Conservation (phyloP, 371 early-diverging fungal species). For the Mucor piriformis region DNA sequence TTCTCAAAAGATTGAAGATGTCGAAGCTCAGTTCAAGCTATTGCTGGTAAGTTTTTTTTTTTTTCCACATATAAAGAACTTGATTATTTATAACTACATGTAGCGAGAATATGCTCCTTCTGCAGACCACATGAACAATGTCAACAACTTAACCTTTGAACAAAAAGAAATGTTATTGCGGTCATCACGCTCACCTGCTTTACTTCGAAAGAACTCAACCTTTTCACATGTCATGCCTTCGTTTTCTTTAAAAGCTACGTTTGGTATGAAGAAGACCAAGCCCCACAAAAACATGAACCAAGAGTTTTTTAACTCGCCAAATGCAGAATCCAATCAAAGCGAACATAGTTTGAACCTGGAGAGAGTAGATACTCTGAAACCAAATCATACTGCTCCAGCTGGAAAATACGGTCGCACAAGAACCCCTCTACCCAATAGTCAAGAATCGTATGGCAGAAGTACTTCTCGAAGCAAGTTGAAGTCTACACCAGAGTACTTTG, state of each 20-base stretch:
- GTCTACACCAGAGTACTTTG: constrained; percentile 43
- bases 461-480: constrained; percentile 27
- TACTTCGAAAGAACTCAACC: constrained; percentile 40
- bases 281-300: neutral
- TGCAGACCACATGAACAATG: constrained; percentile 35
- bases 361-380: neutral
- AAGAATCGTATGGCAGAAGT: constrained; percentile 14
- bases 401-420: constrained; percentile 17
- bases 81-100: neutral
- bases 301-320: neutral
- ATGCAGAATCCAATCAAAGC: neutral
- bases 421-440: constrained; percentile 13
- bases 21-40: constrained; percentile 47
- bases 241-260: constrained; percentile 32
- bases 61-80: neutral
- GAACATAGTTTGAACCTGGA: no score
- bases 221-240: constrained; percentile 29
- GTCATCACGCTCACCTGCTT: constrained; percentile 38
- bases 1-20: constrained; percentile 29
- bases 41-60: constrained; percentile 31
- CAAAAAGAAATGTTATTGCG: constrained; percentile 46
- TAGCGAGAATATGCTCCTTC: constrained; percentile 51
- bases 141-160: constrained; percentile 41
- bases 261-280: constrained; percentile 26
- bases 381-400: constrained; percentile 22